Base-by-base conservation (phyloP, 768 basidiomycete species). In the Jaapia argillacea region DNA sequence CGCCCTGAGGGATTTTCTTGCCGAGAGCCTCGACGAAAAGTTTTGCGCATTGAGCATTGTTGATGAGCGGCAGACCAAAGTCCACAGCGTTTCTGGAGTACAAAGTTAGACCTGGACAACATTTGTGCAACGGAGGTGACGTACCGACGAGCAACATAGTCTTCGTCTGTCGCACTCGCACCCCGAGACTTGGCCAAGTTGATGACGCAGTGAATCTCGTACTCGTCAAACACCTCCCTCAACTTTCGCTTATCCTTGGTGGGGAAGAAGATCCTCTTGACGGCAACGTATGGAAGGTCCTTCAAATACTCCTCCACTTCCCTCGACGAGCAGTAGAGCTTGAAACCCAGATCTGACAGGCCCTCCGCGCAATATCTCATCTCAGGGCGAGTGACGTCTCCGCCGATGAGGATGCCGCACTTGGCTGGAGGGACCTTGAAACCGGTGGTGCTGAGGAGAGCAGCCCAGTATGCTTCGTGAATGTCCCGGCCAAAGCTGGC, bases 401-500 rank as follows among this genome's bases (percentile, higher is more conserved):
- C 96, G 35, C 96, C 96, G 44, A 98, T 71, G 46, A 99, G 76
- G 21, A 96, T 82, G 50, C 96, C 96, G 0, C 85, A 89, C 39
- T 78, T 77, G 18, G 79, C 75, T 43, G 71, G 74, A 18, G 96
- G 96, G 41, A 90, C 70, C 64, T 87, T 94, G 76, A 98, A 96
- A 13, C 93, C 93, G 23, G 91, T 99, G 5, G 88, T 92, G 49
- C 88, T 91, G 40, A 91, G 79, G n/a, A 96, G 69, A 2, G 94
- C 83, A 2, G 87, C 81, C 91, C 91, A 92, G 64, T 92, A 93
- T 12, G 94, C 96, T 64, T 99, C 96, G 50, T 93, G 80, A 37
- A 98, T 72, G 57, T 94, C 87, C 54, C 78, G 76, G 25, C 93
- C 96, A 60, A 98, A 99, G 51, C 87, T 81, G 10, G 96, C 96